A percentile compares a stretch with the other conserved stretches of the same genome.
phyloP scores from a whole-genome alignment of 1,284 basidiomycete genomes.

The Neolentinus lepideus region DNA sequence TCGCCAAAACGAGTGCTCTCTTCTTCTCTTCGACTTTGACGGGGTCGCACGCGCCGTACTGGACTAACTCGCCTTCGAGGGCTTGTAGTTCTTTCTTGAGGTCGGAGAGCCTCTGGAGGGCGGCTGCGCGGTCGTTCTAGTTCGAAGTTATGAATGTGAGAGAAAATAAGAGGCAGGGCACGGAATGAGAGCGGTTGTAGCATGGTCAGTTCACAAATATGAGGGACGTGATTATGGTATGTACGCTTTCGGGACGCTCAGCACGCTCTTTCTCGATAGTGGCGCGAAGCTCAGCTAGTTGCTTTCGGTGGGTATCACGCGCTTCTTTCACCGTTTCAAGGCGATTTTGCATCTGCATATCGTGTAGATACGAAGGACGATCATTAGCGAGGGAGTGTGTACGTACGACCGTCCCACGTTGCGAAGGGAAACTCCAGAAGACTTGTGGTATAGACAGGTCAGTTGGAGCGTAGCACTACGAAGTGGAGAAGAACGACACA shows the following conservation, averaged over 20 bases:
- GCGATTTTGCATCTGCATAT: conserved; percentile 48
- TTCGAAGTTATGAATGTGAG: not conserved
- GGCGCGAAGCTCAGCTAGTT: conserved; percentile 38
- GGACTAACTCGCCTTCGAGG: conserved; percentile 64
- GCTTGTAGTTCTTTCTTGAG: conserved; percentile 47
- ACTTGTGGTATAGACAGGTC: conserved; percentile 37
- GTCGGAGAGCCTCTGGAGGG: conserved; percentile 40
- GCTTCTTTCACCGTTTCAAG: conserved; percentile 49
- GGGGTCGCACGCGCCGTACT: conserved; percentile 81
- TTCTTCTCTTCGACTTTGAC: conserved; percentile 70
- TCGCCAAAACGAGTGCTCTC: conserved; percentile 62
- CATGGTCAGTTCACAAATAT: not conserved
- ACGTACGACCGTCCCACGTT: conserved; percentile 68
- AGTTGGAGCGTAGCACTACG: not conserved
- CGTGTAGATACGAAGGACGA: conserved; percentile 1
- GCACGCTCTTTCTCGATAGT: conserved; percentile 45
- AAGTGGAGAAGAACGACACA: conserved; percentile 17
- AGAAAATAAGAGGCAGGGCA: not conserved
- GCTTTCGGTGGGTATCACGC: conserved; percentile 35
- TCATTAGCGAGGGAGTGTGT: not conserved
- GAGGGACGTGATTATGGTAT: conserved; percentile 14
- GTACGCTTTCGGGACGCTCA: conserved; percentile 59
- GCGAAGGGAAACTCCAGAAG: conserved; percentile 90
- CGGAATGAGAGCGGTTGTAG: not conserved
- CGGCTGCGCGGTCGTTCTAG: conserved; percentile 48